Percentiles rank a stretch among this genome's conserved stretches.
phyloP scores from a whole-genome alignment of 371 early-diverging fungal genomes.

The Mortierella sp. region DNA sequence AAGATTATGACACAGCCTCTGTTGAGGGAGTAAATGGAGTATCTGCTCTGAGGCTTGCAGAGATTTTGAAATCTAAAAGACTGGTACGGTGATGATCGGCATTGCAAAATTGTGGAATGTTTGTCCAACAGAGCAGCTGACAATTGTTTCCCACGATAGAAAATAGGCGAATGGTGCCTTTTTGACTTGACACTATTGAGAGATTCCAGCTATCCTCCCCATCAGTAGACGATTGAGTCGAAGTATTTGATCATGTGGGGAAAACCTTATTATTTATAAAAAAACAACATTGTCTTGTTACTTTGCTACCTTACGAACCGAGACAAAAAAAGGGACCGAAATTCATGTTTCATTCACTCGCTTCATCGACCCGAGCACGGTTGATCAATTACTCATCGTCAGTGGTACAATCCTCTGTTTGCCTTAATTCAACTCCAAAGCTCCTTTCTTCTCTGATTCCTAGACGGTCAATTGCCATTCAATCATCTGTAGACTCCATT shows the following conservation, averaged over 20 bases:
- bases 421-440: background rate
- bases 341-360: constrained; percentile 5
- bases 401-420: background rate
- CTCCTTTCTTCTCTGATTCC: background rate
- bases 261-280: too few species aligned
- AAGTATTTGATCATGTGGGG: too few species aligned
- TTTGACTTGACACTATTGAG: constrained; percentile 17
- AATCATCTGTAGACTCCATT: background rate
- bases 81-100: constrained; percentile 18
- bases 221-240: background rate
- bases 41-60: constrained; percentile 18
- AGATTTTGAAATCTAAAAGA: constrained; percentile 39
- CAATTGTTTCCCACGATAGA: constrained; percentile 7
- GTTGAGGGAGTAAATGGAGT: background rate
- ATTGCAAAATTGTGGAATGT: background rate
- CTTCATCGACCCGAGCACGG: constrained; percentile 24
- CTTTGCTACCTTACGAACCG: background rate
- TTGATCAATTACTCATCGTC: constrained; percentile 3
- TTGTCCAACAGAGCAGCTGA: background rate
- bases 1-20: background rate
- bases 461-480: background rate
- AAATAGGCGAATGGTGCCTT: constrained; percentile 42
- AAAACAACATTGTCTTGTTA: too few species aligned
- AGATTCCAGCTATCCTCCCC: background rate
- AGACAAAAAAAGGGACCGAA: background rate